A percentile compares a stretch with the other conserved stretches of the same genome.
Evolutionary conservation across 495 filamentous ascomycete genomes (phyloP).

Genomic region (Aspergillus avenaceus): DNA sequence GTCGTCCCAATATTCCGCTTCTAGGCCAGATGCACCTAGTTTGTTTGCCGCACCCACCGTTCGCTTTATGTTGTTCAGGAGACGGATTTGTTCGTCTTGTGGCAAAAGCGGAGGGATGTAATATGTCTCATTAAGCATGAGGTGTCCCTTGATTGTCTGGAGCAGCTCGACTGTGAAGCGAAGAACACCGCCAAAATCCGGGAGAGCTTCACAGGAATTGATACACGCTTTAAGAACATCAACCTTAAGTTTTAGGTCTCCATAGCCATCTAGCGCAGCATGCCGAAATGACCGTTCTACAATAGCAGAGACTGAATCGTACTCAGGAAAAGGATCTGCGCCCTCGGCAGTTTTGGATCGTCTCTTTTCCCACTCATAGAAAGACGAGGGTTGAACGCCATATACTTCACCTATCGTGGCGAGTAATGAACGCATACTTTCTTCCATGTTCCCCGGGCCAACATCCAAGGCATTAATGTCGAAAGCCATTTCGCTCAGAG

Average conservation of each 20-base stretch:
- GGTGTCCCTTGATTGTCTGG: conserved; percentile 68
- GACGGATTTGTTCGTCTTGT: conserved; percentile 77
- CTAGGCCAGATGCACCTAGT: conserved; percentile 62
- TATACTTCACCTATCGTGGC: conserved; percentile 49
- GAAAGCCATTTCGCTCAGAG: conserved; percentile 50
- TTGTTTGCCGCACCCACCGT: conserved; percentile 72
- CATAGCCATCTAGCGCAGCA: conserved; percentile 36
- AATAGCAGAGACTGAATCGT: conserved; percentile 41
- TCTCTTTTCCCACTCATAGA: conserved; percentile 32
- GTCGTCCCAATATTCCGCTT: conserved; percentile 93
- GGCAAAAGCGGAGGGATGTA: conserved; percentile 57
- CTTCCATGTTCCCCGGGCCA: conserved; percentile 70
- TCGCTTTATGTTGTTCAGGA: conserved; percentile 77
- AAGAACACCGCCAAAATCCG: conserved; percentile 84
- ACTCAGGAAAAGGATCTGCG: conserved; percentile 18
- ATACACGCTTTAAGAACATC: conserved; percentile 82
- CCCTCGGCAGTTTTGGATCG: conserved; percentile 14
- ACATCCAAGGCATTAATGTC: conserved; percentile 67
- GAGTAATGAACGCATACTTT: conserved; percentile 60
- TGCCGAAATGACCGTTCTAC: conserved; percentile 42
- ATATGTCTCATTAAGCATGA: conserved; percentile 56
- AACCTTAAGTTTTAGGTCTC: conserved; percentile 63
- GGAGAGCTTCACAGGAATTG: conserved; percentile 87
- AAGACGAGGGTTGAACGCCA: conserved; percentile 42
- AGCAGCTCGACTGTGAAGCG: conserved; percentile 81